Evolutionary conservation across 495 filamentous ascomycete species (phyloP), one percentile per base, ranked within the genome.

Genomic region (Zalerion maritima): DNA sequence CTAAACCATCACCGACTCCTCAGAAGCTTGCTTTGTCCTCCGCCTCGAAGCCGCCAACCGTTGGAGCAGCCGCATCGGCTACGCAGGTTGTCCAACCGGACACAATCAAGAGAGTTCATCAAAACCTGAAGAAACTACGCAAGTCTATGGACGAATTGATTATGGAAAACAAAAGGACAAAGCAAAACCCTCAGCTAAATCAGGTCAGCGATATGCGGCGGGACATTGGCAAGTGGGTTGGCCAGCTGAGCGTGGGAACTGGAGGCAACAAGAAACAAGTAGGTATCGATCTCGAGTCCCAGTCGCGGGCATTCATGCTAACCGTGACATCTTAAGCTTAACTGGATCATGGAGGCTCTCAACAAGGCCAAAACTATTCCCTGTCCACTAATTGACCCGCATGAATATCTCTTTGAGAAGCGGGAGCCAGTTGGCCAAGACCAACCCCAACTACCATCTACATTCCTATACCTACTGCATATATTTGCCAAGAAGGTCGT

Each of bases 381-480:
- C 6, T 69, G 71, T 14, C 67, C 72, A 7, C 54, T 49, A 2
- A 55, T 87, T 10, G 73, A 84, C 43, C 66, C 81, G n/a, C 69
- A 67, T 17, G 49, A 60, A 24, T 92, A 75, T 47, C 49, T 92
- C 21, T 50, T 71, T 3, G 61, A 60, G 15, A 61, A 63, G 4
- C 64, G 75, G 13, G 50, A 60, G 4, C 55, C 69, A 6, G 56
- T 66, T n/a, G 35, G 54, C 2, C 47, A 68, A 24, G 70, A 75
- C 38, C 66, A 71, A 17, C 55, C 68, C 14, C 28, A 42, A 10
- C 46, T 67, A 12, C 75, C 87, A 0, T 71, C 70, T 1, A 47
- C 87, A 4, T 74, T 93, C 32, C 51, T 96, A 18, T 96, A 86
- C 49, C 64, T 79, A 2, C 58, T 94, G 24, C 91, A 87, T 42